Evolutionary conservation across 106 monocot genomes (phyloP).

Genomic region (Dendrobium huoshanense): DNA sequence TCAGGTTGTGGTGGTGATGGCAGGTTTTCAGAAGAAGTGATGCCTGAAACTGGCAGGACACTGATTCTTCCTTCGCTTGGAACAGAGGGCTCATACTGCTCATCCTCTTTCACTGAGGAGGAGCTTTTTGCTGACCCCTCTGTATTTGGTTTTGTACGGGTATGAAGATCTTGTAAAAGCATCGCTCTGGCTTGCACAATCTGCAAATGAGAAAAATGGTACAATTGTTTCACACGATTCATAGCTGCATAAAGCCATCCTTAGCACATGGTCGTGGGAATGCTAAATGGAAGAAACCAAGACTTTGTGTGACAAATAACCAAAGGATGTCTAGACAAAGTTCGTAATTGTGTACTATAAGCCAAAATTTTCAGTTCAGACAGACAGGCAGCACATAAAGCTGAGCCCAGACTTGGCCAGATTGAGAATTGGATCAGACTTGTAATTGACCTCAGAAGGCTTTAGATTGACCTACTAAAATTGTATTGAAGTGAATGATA

Average conservation of each 20-base stretch:
- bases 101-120: not conserved
- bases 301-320: not conserved
- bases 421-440: not conserved
- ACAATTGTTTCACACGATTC: not conserved
- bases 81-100: not conserved
- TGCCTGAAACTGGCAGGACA: not conserved
- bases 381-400: not conserved
- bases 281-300: not conserved
- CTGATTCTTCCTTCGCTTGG: not conserved
- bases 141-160: not conserved
- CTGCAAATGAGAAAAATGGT: constrained; percentile 7
- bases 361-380: not conserved
- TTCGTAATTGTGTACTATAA: not conserved
- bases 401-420: not conserved
- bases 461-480: not conserved
- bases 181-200: constrained; percentile 20
- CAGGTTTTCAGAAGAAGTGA: not conserved
- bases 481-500: not conserved
- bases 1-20: not conserved
- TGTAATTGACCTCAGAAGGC: not conserved
- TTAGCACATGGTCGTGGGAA: not conserved
- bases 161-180: constrained; percentile 22
- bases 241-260: not conserved
- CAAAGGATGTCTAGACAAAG: not conserved
- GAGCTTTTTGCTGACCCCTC: not conserved